Evolutionary conservation across 805 yeast species (phyloP), one percentile per base, ranked within the genome.

Genomic region (Candida manassasensis): DNA sequence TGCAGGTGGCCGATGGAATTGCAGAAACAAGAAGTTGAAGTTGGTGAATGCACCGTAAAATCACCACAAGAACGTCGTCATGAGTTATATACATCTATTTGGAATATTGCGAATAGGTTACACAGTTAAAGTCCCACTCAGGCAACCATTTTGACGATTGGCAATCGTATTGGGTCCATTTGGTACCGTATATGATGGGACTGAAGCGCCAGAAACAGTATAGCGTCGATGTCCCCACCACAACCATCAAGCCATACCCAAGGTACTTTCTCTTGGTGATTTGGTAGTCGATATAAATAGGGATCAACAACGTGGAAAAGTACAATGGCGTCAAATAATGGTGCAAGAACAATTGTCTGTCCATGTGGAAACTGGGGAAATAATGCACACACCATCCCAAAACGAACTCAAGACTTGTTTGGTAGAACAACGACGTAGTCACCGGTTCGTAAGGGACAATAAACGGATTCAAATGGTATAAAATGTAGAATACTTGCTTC

Each of bases 341-440:
- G 35, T 66, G 73, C 4, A 69, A 47, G 40, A 67, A 67, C 39
- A 66, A 36, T 32, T 66, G 68, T 37, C 70, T 49, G 10, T 55
- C 37, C 55, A 64, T 52, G 38, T 52, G 36, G 50, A 72, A 63
- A 41, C 73, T 78, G 13, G 93, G 90, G 27, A 71, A 43, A 42
- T 67, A 74, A 47, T 81, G 80, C 15, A 79, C 19, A 1, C 66
- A 40, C 74, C 79, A 84, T 1, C 86, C 93, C 2, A 74, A 39
- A 12, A 72, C 44, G 38, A 57, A 71, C 40, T 69, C 72, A 10
- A 63, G 38, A 9, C 56, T 37, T 25, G 47, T 38, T 19, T 38
- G 32, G 39, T 54, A 56, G 36, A 49, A 56, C 10, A 39, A 34
- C 6, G 37, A 26, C 2, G 36, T 35, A 10, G 37, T 33, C 4